Conservation (phyloP, 805 yeast species). For the Zygotorulaspora sp. region DNA sequence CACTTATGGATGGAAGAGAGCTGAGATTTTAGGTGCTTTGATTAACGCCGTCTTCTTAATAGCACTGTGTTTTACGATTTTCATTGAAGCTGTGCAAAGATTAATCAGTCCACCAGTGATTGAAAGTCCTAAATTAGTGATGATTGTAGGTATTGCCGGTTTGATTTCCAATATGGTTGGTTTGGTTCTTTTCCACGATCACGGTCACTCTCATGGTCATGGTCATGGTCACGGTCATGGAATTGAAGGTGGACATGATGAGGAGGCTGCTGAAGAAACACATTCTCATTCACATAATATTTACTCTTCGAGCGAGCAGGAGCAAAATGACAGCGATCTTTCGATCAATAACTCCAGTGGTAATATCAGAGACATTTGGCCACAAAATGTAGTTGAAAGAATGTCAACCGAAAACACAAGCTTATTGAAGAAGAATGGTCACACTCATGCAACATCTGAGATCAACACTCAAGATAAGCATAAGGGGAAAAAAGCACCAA, state of each 20-base stretch:
- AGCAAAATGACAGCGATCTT: constrained; percentile 3
- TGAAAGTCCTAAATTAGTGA: constrained; percentile 74
- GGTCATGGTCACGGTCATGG: constrained; percentile 35
- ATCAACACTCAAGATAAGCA: constrained; percentile 1
- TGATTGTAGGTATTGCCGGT: constrained; percentile 81
- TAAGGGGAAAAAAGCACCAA: constrained; percentile 30
- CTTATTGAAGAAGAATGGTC: constrained; percentile 23
- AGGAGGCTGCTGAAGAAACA: constrained; percentile 13
- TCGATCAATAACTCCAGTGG: constrained; percentile 13
- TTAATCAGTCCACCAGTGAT: constrained; percentile 75
- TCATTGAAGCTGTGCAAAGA: constrained; percentile 89
- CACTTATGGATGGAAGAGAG: constrained; percentile 98
- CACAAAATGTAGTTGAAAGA: constrained; percentile 27
- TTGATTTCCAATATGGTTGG: constrained; percentile 79
- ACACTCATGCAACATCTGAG: constrained; percentile 5
- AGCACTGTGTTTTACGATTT: constrained; percentile 87
- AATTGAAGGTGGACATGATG: constrained; percentile 12
- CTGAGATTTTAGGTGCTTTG: constrained; percentile 92
- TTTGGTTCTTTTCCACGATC: constrained; percentile 82
- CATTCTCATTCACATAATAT: constrained; percentile 27
- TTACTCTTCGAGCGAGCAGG: constrained; percentile 24
- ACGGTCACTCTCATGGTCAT: constrained; percentile 56
- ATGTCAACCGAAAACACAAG: constrained; percentile 36
- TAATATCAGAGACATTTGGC: constrained; percentile 25
- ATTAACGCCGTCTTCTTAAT: constrained; percentile 88